Evolutionary conservation across 2,329 filamentous ascomycete species (phyloP), one percentile per base, ranked within the genome.

Genomic region (Alternaria brassicicola): DNA sequence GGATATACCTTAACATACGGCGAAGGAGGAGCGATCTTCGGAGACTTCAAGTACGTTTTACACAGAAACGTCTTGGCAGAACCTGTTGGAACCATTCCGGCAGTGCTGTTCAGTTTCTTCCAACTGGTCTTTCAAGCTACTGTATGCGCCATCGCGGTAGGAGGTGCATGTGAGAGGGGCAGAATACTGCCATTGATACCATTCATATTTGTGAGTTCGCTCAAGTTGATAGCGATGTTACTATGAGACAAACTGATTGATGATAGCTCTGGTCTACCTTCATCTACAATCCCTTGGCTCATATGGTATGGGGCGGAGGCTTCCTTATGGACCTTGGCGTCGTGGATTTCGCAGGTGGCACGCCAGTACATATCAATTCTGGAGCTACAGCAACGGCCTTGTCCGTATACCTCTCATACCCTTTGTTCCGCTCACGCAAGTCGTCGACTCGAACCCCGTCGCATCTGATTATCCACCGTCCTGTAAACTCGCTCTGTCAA

Each of bases 111-210:
- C 69, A 82, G 79, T 48, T 81, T 83, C 66, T 84, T 84, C 52
- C 82, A 84, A 69, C 70, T 83, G 9, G 78, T 84, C 2, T 83
- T 83, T 56, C 75, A 78, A 53, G 81, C 82, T 0, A 84, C 81
- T 1, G 81, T 84, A 1, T 84, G 81, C 63, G 81, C 81, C 1
- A 84, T 84, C 63, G 78, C 81, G 1, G 77, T 83, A 8, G 82
- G 82, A 6, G 81, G 81, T 13, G 77, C 79, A 30, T 83, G 80
- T 64, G 82, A 83, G 66, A 72, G 81, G 33, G 81, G 81, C 0
- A 71, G 81, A 21, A 66, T 83, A 25, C 67, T 82, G 17, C 80
- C 81, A 0, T 63, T 83, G 28, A 76, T 83, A 31, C 80, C 80
- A 0, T 83, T 83, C 63, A 82, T 83, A 36, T 80, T 82, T 54